Base-by-base conservation (phyloP, 2,329 filamentous ascomycete species). In the Lachnellula subtilissima region DNA sequence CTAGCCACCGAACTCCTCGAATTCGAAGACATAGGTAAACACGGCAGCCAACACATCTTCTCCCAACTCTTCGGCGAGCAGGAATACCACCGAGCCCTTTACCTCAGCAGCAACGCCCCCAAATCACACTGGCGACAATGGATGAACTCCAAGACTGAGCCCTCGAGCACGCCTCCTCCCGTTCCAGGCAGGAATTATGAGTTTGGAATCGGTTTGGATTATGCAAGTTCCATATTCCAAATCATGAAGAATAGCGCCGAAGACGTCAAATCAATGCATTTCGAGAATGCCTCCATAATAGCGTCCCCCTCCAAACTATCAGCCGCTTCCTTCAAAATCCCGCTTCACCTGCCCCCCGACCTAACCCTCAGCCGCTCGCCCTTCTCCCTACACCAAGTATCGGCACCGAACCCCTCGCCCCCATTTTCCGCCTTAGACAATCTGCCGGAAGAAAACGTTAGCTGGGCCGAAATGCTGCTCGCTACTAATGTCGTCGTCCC, bases 1-100 rank as follows among this genome's bases (percentile, higher is more conserved):
- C 70, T 73, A 23, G 61, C 57, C 1, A 25, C 28, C 5, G 51
- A 65, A 15, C 53, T 64, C 8, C 52, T 62, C 5, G 53, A 57
- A 37, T 48, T 35, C 6, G 28, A 49, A n/a, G 35, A 54, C 1
- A n/a, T 45, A 4, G 50, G 50, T 9, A 48, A 52, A 35, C 28
- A 17, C 3, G 47, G 39, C 4, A 57, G 42, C 9, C 64, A 65
- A 48, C 19, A 60, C 7, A 19, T 62, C n/a, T 73, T 83, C 52
- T 73, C 76, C 4, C 74, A 78, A 55, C 74, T 83, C 42, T 82
- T 76, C 54, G 78, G 76, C 22, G 73, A 77, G 46, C 80, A 83
- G 64, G 79, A 82, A 64, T 75, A 75, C 48, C 66, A 75, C 46
- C 72, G 81, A 36, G n/a, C 42, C 5, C 23, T 39, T 14, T 36